Base-by-base conservation (phyloP, 306 rosid genomes). In the Cicer chorassanicum region DNA sequence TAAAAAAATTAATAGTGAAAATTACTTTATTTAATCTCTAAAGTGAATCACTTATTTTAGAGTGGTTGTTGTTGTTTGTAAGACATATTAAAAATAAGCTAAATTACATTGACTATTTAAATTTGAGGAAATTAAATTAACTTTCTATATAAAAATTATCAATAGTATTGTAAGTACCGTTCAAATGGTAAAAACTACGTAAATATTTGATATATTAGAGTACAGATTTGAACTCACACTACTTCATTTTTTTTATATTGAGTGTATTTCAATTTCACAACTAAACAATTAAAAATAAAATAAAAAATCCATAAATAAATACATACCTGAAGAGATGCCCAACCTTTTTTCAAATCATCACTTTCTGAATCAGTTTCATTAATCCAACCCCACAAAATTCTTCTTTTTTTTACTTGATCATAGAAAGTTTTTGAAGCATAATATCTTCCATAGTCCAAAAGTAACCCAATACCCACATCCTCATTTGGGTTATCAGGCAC, bases 401-500 rank as follows among this genome's bases (percentile, higher is more conserved):
- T 84, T 43, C 97, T 86, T 68, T 83, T 76, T 80, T 81, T 88
- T 6, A 41, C 34, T 70, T 63, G 90, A 57, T 92, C 97, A 78
- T 85, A 92, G 59, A 89, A 92, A 9, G 89, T 83, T 83, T 92
- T 92, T 0, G 97, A 92, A 3, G 97, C 97, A 70, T 92, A 89
- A 60, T 85, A 92, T 69, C 90, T 86, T 11, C 97, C 97, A 81
- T 88, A 87, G 67, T 92, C 97, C 16, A 64, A 79, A 42, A n/a
- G 70, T 61, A 88, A 77, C 78, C 97, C 97, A 36, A 85, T 81
- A 45, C 97, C 97, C 76, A 92, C 96, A 77, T 89, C 97, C 48
- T 83, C 76, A 21, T 12, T 29, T 67, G 92, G 93, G 88, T 89
- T 80, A 42, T 89, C 96, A 68, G 97, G 96, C 5, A 87, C 85